Base-by-base conservation (phyloP, 2,329 filamentous ascomycete species). In the Trichoderma gracile region DNA sequence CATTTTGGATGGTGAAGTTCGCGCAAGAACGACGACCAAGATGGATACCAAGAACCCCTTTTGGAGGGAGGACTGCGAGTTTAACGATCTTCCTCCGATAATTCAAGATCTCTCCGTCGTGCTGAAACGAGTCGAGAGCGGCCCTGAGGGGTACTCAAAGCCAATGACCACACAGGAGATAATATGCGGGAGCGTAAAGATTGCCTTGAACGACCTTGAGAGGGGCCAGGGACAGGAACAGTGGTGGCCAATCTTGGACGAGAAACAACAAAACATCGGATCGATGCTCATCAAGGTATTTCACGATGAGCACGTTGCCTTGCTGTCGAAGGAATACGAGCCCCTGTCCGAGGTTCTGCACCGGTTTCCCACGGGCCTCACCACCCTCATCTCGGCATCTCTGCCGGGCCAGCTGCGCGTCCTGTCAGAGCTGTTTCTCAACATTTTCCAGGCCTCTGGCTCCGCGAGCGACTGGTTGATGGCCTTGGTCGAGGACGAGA, bases 381-480 rank as follows among this genome's bases (percentile, higher is more conserved):
- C 94, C 0, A 83, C 91, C 43, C 90, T 96, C 73, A 91, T 99
- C 69, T 88, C 92, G 2, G 86, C 91, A 50, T 86, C 90, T 63
- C 82, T 97, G 62, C 90, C 92, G 0, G 86, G 87, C 2, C 90
- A 92, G 71, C 81, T 97, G 40, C 89, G 90, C 60, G 84, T 86
- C n/a, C 77, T 98, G 9, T 91, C 93, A 2, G 93, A 97, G 73
- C 88, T 90, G 30, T 86, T 98, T 43, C 80, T 98, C 68, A 96
- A 98, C 74, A 96, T 99, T 59, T 99, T 94, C 71, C 95, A 99
- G 73, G 93, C 96, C 3, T 94, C 93, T 2, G 92, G 92, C 0
- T 86, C 86, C 43, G 90, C 91, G 2, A 84, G 85, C 49, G 92
- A 97, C 65, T 99, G 95, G 95, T 84, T 99, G 23, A 95, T 92